A percentile compares a stretch with the other conserved stretches of the same genome.
phyloP scores from a whole-genome alignment of 2,329 filamentous ascomycete species.

The Phialophora verrucosa region DNA sequence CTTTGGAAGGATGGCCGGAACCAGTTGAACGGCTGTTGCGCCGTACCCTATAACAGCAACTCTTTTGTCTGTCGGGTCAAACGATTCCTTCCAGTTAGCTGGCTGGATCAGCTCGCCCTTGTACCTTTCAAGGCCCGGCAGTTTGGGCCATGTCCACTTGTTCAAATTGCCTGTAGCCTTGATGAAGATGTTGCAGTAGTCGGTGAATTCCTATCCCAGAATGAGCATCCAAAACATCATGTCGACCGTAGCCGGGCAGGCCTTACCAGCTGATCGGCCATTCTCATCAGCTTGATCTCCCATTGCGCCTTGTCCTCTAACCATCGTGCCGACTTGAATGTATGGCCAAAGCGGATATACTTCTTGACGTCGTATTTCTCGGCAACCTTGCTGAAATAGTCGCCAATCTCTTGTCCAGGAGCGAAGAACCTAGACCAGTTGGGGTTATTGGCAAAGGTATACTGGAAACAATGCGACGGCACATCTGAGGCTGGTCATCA shows the following conservation, averaged over 20 bases:
- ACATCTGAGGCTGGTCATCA: neutral
- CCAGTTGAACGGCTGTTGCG: conserved; percentile 25
- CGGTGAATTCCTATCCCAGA: neutral
- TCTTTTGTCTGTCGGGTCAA: conserved; percentile 52
- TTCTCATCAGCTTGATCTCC: conserved; percentile 16
- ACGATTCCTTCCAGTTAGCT: conserved; percentile 55
- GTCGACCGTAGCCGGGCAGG: neutral
- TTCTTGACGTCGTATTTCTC: conserved; percentile 33
- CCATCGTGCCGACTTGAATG: conserved; percentile 29
- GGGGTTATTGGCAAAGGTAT: conserved; percentile 3
- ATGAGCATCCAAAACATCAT: neutral
- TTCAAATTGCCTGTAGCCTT: conserved; percentile 61
- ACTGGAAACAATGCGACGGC: neutral
- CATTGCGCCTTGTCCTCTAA: conserved; percentile 22
- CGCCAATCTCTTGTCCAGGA: conserved; percentile 25
- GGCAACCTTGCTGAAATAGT: conserved; percentile 26
- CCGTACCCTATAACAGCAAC: conserved; percentile 29
- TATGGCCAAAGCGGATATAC: conserved; percentile 35
- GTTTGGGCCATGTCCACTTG: conserved; percentile 50
- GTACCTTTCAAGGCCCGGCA: conserved; percentile 39
- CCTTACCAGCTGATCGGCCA: conserved; percentile 8
- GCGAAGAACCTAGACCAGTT: conserved; percentile 2
- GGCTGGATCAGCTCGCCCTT: conserved; percentile 42
- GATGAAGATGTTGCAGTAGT: neutral
- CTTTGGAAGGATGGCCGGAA: conserved; percentile 31